These are phyloP conservation scores for Linum usitatissimum DNA, from an alignment of 345 rosid genomes.

Conservation along the genomic window DNA sequence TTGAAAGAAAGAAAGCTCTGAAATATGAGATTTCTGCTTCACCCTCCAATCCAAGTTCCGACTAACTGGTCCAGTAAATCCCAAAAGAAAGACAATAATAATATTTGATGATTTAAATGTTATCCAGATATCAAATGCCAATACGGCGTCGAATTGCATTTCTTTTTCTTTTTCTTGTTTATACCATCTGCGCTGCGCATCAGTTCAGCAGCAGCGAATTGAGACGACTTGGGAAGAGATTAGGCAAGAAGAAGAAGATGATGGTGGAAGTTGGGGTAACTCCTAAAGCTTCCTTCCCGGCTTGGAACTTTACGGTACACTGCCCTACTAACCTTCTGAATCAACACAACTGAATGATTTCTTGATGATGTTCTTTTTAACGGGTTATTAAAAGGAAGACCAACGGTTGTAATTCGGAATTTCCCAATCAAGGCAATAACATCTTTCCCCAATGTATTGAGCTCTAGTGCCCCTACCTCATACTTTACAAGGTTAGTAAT, in stretches of 20 bases:
- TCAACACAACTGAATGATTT: neutral
- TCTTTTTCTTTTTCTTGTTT: no score
- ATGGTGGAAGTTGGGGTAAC: conserved; percentile 30
- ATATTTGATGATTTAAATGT: no score
- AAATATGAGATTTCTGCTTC: no score
- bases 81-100: no score
- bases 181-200: no score
- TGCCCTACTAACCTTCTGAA: neutral
- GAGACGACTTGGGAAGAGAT: neutral
- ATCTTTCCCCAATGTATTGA: conserved; percentile 24
- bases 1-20: no score
- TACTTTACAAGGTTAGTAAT: conserved; percentile 16
- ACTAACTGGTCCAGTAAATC: no score
- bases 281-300: conserved; percentile 18
- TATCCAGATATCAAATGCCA: no score
- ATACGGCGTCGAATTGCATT: no score
- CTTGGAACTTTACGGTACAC: conserved; percentile 26
- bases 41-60: no score
- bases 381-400: neutral
- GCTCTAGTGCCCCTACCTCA: conserved; percentile 4
- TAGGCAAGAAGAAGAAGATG: neutral
- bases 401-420: conserved; percentile 4
- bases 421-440: conserved; percentile 16
- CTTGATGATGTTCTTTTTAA: neutral
- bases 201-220: neutral